A percentile compares a stretch with the other conserved stretches of the same genome.
Conservation (phyloP, 192 early-diverging fungal species). For the Jimgerdemannia flammicorona region DNA sequence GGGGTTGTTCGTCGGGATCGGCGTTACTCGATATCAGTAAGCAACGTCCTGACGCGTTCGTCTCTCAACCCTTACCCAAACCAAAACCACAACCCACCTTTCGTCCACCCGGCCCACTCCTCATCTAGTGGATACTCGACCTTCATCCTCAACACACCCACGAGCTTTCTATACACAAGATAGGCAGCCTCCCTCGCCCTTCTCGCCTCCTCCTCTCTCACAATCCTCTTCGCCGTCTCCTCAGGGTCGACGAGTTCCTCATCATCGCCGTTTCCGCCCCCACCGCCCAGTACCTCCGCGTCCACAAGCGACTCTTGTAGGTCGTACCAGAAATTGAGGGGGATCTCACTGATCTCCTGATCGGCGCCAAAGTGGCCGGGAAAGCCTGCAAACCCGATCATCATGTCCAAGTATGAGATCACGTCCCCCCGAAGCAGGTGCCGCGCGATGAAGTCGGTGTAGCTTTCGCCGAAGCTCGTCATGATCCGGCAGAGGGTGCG, state of each 20-base stretch:
- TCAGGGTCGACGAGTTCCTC: constrained; percentile 10
- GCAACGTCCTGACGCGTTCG: no score
- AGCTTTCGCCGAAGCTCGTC: constrained; percentile 54
- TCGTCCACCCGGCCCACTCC: constrained; percentile 51
- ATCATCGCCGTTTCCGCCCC: constrained; percentile 9
- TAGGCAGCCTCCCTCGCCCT: background rate
- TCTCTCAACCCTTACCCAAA: background rate
- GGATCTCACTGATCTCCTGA: constrained; percentile 65
- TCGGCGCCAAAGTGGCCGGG: constrained; percentile 65
- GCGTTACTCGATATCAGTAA: no score
- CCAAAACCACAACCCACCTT: constrained; percentile 30
- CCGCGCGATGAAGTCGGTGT: constrained; percentile 43
- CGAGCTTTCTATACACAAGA: constrained; percentile 45
- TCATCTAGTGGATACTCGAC: constrained; percentile 48
- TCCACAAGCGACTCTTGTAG: constrained; percentile 69
- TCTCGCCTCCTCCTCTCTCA: background rate
- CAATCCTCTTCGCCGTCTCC: background rate
- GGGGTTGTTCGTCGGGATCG: no score
- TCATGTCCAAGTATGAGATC: constrained; percentile 39
- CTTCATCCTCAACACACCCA: constrained; percentile 52
- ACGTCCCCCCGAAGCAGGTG: constrained; percentile 42
- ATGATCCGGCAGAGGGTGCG: constrained; percentile 46
- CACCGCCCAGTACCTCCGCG: constrained; percentile 14
- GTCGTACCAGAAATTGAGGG: constrained; percentile 71
- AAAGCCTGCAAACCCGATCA: constrained; percentile 64